A percentile compares a stretch with the other conserved stretches of the same genome.
Evolutionary conservation across 2,329 filamentous ascomycete species (phyloP).

Genomic region (Xylaria sp.): DNA sequence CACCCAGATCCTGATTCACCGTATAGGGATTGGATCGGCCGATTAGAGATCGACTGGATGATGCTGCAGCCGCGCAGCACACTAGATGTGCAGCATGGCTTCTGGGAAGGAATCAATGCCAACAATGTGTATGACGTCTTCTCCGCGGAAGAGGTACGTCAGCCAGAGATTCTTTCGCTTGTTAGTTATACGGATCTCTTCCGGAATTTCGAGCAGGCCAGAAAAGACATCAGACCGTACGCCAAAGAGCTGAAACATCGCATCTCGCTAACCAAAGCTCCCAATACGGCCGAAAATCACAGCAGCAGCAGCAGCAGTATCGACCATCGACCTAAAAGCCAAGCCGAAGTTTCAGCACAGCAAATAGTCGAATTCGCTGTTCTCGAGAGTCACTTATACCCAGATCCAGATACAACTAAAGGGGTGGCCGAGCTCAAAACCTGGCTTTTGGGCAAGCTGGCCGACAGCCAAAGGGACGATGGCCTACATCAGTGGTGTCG

Average conservation of each 20-base stretch:
- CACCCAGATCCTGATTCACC: not conserved
- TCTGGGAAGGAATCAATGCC: not conserved
- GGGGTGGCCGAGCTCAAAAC: not conserved
- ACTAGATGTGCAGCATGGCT: not conserved
- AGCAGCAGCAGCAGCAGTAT: not conserved
- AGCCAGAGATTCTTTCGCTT: not conserved
- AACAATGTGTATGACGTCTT: not conserved
- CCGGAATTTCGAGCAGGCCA: not conserved
- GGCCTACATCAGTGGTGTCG: not conserved
- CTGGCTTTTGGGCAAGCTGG: constrained; percentile 2
- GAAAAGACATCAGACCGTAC: not conserved
- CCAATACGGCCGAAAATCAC: not conserved
- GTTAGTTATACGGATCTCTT: not conserved
- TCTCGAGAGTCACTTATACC: not conserved
- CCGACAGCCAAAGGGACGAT: not conserved
- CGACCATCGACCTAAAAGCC: not conserved
- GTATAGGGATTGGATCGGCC: not conserved
- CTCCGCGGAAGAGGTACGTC: not conserved
- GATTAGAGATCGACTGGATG: constrained; percentile 4
- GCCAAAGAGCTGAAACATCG: not conserved
- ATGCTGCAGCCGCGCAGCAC: not conserved
- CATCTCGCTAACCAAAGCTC: not conserved
- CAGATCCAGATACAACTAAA: not conserved
- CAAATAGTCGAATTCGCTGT: not conserved
- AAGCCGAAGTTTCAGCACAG: not conserved